Percentiles rank a stretch among this genome's conserved stretches.
Conservation (phyloP, 2,329 filamentous ascomycete genomes). For the Septoria petroselini region DNA sequence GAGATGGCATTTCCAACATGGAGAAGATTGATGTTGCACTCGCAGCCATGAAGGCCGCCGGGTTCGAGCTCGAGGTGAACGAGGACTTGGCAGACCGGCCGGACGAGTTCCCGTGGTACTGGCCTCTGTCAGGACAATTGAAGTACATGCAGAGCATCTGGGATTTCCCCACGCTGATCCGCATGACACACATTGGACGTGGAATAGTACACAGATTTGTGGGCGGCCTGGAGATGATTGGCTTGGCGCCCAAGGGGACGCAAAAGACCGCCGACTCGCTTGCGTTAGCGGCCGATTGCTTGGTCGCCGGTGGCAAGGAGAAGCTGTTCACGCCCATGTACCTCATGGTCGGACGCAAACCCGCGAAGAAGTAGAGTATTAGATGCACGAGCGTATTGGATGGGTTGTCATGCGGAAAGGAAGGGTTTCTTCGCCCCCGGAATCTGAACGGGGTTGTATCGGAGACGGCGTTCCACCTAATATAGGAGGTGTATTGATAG, state of each 20-base stretch:
- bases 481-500: constrained; percentile 1
- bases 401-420: background rate
- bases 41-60: constrained; percentile 77
- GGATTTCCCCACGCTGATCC: constrained; percentile 78
- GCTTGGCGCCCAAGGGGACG: constrained; percentile 77
- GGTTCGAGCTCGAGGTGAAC: constrained; percentile 77
- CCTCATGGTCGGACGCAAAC: constrained; percentile 91
- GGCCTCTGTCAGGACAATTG: constrained; percentile 81
- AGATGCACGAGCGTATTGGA: background rate
- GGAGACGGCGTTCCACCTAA: constrained; percentile 7
- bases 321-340: constrained; percentile 98
- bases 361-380: constrained; percentile 38
- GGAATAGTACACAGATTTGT: constrained; percentile 72
- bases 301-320: constrained; percentile 81
- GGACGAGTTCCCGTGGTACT: constrained; percentile 87
- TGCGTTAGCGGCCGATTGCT: constrained; percentile 74
- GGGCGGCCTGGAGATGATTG: constrained; percentile 71
- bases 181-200: constrained; percentile 86
- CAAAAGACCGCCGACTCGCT: constrained; percentile 92
- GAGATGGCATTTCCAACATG: constrained; percentile 98
- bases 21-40: constrained; percentile 79
- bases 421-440: constrained; percentile 4
- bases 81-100: constrained; percentile 80
- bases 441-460: constrained; percentile 1
- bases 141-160: constrained; percentile 74